Evolutionary conservation across 1,284 basidiomycete genomes (phyloP).

Genomic region (Heterobasidion occidentale): DNA sequence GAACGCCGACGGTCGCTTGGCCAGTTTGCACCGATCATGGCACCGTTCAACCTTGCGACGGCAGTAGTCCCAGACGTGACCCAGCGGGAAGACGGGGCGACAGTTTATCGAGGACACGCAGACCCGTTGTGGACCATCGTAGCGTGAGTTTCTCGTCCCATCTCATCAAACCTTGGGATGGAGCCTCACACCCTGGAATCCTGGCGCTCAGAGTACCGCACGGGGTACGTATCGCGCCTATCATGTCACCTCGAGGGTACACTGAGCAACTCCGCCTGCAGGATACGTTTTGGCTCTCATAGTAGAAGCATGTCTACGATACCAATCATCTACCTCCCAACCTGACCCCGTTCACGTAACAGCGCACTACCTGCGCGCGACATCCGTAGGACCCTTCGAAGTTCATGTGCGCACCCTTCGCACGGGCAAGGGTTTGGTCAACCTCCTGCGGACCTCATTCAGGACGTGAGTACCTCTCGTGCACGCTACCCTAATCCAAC

Average conservation of each 20-base stretch:
- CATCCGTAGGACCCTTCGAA: conserved; percentile 30
- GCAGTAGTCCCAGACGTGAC: neutral
- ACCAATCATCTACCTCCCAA: conserved; percentile 38
- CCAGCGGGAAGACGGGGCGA: neutral
- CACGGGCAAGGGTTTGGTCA: conserved; percentile 42
- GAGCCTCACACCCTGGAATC: neutral
- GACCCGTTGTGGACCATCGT: neutral
- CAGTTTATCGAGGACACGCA: neutral
- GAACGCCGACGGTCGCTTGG: neutral
- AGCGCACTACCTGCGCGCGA: conserved; percentile 46
- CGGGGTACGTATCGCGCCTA: conserved; percentile 31
- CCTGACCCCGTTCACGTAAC: conserved; percentile 50
- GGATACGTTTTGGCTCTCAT: conserved; percentile 51
- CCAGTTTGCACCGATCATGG: neutral
- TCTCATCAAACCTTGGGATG: neutral
- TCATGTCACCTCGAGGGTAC: neutral
- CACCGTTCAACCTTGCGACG: neutral
- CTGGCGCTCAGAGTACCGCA: conserved; percentile 34
- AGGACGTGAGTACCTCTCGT: conserved; percentile 32
- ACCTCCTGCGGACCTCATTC: conserved; percentile 47
- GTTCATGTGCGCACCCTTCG: conserved; percentile 39
- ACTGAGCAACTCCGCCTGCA: conserved; percentile 14
- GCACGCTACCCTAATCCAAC: neutral
- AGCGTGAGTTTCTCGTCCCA: neutral
- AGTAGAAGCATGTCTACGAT: conserved; percentile 42